These are phyloP conservation scores for Polytrichum formosum DNA, from an alignment of 225 moss, liverwort and hornwort genomes.

Conservation along the genomic window DNA sequence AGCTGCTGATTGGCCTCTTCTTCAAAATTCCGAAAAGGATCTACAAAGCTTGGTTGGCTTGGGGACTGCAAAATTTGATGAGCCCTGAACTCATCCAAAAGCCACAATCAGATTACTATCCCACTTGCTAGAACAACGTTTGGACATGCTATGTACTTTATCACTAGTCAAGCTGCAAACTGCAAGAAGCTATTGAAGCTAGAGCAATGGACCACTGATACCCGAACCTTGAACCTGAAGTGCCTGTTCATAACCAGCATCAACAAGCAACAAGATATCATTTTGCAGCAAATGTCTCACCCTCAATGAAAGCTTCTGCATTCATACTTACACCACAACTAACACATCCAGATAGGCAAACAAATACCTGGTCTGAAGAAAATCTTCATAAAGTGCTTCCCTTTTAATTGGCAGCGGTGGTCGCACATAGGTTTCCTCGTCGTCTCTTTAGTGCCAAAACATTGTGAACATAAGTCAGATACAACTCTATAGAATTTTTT, in stretches of 20 bases:
- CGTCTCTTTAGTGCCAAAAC: constrained; percentile 32
- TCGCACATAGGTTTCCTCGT: constrained; percentile 75
- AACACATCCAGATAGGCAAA: neutral
- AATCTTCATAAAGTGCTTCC: constrained; percentile 92
- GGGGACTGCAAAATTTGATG: constrained; percentile 67
- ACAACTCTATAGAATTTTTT: constrained; percentile 8
- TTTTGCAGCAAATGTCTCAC: too few species aligned
- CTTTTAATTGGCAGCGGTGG: constrained; percentile 93
- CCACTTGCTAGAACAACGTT: too few species aligned
- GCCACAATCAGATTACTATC: too few species aligned
- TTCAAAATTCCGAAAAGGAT: constrained; percentile 97
- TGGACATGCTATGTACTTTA: too few species aligned
- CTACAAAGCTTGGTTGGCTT: constrained; percentile 77
- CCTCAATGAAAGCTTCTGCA: too few species aligned
- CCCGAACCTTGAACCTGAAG: too few species aligned
- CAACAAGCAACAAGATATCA: too few species aligned
- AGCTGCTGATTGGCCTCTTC: constrained; percentile 89
- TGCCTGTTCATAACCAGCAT: too few species aligned
- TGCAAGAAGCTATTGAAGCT: too few species aligned
- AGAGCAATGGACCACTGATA: too few species aligned
- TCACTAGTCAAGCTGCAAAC: too few species aligned
- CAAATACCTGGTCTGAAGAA: constrained; percentile 71
- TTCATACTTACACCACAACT: too few species aligned
- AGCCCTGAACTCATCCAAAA: constrained; percentile 37
- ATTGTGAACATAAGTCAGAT: neutral